Evolutionary conservation across 176 grass and related monocot species (phyloP).

Genomic region (Microstegium vimineum): DNA sequence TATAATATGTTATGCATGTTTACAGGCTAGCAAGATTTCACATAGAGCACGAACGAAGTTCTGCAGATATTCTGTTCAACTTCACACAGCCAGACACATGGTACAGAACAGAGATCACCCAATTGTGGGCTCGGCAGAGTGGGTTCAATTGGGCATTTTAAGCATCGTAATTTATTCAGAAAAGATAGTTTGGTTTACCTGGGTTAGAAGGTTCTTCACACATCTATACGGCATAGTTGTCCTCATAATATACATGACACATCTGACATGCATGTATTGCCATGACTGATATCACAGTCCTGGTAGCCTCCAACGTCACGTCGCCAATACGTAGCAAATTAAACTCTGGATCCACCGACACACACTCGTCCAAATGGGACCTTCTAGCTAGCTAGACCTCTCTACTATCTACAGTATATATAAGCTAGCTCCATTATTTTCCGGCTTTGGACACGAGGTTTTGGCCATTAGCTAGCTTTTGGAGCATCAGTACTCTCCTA

Average conservation of each 20-base stretch:
- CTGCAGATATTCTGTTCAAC: neutral
- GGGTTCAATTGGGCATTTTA: neutral
- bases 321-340: neutral
- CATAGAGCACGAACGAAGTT: neutral
- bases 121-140: no score
- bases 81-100: neutral
- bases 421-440: neutral
- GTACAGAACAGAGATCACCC: neutral
- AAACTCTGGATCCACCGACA: neutral
- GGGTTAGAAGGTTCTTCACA: neutral
- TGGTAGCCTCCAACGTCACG: neutral
- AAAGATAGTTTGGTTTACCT: no score
- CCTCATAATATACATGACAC: neutral
- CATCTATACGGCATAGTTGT: neutral
- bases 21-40: no score
- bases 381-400: no score
- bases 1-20: no score
- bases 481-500: no score
- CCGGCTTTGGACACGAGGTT: neutral
- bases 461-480: no score
- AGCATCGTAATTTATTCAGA: neutral
- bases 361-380: neutral
- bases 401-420: neutral
- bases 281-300: neutral
- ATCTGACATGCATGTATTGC: neutral